Evolutionary conservation across 345 rosid species (phyloP).

Genomic region (Cardamine chenopodiifolia): DNA sequence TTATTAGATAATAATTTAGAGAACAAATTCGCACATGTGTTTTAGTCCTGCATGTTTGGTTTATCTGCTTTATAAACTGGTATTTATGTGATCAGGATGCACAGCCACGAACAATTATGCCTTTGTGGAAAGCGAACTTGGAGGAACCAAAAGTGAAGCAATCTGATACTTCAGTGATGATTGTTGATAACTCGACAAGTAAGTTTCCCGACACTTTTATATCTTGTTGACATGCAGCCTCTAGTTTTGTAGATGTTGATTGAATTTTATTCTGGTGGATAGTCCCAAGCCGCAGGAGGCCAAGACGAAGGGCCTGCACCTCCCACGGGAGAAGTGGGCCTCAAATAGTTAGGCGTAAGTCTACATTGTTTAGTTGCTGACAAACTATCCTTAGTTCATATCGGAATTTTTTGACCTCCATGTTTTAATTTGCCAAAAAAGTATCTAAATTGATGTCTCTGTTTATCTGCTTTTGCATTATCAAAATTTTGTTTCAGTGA

Average conservation of each 20-base stretch:
- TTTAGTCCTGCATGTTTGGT: background rate
- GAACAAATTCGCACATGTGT: background rate
- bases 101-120: constrained; percentile 69
- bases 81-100: constrained; percentile 68
- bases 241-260: constrained; percentile 42
- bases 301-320: constrained; percentile 51
- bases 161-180: constrained; percentile 77
- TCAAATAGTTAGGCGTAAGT: constrained; percentile 78
- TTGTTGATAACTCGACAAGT: constrained; percentile 72
- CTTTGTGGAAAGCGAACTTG: constrained; percentile 88
- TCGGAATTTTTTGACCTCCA: background rate
- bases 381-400: constrained; percentile 21
- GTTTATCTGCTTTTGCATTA: constrained; percentile 10
- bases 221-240: constrained; percentile 30
- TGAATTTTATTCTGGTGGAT: constrained; percentile 62
- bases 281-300: constrained; percentile 76
- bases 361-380: constrained; percentile 41
- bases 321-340: constrained; percentile 64
- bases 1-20: background rate
- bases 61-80: background rate
- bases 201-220: constrained; percentile 47
- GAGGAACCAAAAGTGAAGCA: constrained; percentile 74
- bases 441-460: constrained; percentile 14
- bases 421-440: background rate
- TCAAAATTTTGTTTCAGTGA: background rate